A percentile compares a stretch with the other conserved stretches of the same genome.
phyloP scores from a whole-genome alignment of 208 protist species.

The Phytomonas francai region DNA sequence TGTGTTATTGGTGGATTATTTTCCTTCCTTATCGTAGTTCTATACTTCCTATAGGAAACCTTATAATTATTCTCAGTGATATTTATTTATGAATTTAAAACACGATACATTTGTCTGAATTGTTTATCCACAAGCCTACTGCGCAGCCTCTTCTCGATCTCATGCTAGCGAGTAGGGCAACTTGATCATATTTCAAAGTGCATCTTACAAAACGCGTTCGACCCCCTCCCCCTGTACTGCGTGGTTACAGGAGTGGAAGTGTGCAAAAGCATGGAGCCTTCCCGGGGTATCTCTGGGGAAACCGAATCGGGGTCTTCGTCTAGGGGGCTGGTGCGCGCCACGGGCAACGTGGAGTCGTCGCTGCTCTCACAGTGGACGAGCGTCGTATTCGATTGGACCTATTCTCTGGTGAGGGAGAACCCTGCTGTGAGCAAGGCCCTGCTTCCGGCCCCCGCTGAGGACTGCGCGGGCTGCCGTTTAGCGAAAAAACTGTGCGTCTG shows the following conservation, averaged over 20 bases:
- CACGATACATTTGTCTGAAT: background rate
- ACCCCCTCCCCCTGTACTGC: background rate
- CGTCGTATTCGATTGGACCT: background rate
- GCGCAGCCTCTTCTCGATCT: background rate
- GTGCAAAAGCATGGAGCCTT: background rate
- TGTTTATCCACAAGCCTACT: background rate
- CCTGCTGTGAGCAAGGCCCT: conserved; percentile 25
- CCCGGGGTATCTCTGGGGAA: background rate
- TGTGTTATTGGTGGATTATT: background rate
- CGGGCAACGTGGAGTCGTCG: background rate
- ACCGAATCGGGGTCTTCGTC: background rate
- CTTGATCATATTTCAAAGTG: background rate
- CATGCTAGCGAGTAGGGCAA: background rate
- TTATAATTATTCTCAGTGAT: background rate
- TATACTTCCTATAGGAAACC: background rate
- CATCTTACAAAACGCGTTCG: background rate
- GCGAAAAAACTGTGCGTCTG: conserved; percentile 47
- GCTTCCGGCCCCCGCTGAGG: background rate
- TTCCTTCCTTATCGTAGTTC: background rate
- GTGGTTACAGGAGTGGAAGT: background rate
- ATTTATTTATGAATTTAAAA: conserved; percentile 7
- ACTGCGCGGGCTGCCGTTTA: conserved; percentile 25
- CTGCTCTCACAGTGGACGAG: background rate
- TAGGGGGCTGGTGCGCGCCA: background rate
- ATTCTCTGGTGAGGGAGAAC: conserved; percentile 20